Base-by-base conservation (phyloP, 116 monocot species). In the Cymodocea nodosa region DNA sequence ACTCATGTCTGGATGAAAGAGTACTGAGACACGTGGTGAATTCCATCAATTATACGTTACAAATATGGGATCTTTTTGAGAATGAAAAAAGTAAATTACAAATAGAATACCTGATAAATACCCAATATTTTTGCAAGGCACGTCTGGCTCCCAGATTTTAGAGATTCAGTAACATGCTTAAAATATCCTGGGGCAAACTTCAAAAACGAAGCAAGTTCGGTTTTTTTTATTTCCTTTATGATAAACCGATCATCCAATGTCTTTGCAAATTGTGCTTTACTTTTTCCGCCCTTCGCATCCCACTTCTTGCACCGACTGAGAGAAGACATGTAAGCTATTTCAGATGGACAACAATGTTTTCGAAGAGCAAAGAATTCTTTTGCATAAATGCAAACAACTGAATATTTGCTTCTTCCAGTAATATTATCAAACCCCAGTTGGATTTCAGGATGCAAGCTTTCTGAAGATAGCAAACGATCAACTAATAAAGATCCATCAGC, bases 281-380 rank as follows among this genome's bases (percentile, higher is more conserved):
- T 92, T 76, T 99, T 99, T 58, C 99, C 99, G 36, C 99, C 99
- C 71, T 89, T 84, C 51, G 89, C 99, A 83, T 99, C 92, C 99
- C 99, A 99, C 56, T 87, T 99, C 66, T 78, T 89, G 69, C 99
- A 92, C 25, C 84, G 82, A 60, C 84, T 83, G 36, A 89, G 49
- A 25, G 99, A 99, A 56, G 82, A 73, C 60, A 99, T 86, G 72
- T 92, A 99, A 6, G 80, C 79, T 65, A 77, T 69, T 75, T 99
- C 99, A 19, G 99, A 89, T 20, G 82, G 86, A 64, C 86, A 86
- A 64, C 92, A 99, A 50, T 64, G 89, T 61, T 63, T 84, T 67
- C 99, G 74, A 52, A 99, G 81, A 72, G 55, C 67, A 54, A 76
- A 68, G 56, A 99, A 99, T 51, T 87, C 78, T 57, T 84, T 92